phyloP scores from a whole-genome alignment of 345 rosid species.

The Salix koriyanagi region DNA sequence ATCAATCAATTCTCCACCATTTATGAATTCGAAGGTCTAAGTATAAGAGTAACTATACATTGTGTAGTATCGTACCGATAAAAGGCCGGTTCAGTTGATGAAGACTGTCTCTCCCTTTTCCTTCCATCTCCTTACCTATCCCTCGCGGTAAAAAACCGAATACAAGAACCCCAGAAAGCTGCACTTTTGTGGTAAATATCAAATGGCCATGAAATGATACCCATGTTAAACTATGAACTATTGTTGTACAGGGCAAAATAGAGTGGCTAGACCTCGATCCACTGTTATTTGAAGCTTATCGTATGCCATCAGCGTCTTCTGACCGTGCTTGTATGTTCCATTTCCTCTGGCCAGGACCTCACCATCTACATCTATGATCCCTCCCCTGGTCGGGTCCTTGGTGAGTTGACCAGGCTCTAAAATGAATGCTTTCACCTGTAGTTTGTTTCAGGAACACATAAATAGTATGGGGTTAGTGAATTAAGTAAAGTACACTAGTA shows the following conservation, averaged over 20 bases:
- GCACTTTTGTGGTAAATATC: background rate
- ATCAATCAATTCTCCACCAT: too few relatives aligned
- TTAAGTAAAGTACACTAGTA: background rate
- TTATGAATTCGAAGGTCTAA: too few relatives aligned
- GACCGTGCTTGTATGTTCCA: slow-evolving; percentile 46
- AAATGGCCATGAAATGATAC: background rate
- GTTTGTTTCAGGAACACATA: background rate
- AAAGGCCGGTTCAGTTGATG: too few relatives aligned
- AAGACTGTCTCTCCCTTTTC: too few relatives aligned
- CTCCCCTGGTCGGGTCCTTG: slow-evolving; percentile 60
- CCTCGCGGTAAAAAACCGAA: background rate
- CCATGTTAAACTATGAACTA: background rate
- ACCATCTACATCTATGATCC: slow-evolving; percentile 89
- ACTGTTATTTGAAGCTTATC: slow-evolving; percentile 55
- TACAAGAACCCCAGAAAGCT: background rate
- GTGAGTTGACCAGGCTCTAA: slow-evolving; percentile 67
- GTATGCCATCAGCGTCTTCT: slow-evolving; percentile 59
- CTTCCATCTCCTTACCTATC: too few relatives aligned
- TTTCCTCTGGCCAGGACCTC: slow-evolving; percentile 85
- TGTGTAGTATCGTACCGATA: too few relatives aligned
- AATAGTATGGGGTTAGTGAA: background rate
- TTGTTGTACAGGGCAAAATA: slow-evolving; percentile 51
- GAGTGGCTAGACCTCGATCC: slow-evolving; percentile 86
- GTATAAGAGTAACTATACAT: too few relatives aligned
- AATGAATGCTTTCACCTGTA: slow-evolving; percentile 79